Evolutionary conservation across 257 asterid genomes (phyloP), one percentile per base, ranked within the genome.

Genomic region (Fraxinus quadrangulata): DNA sequence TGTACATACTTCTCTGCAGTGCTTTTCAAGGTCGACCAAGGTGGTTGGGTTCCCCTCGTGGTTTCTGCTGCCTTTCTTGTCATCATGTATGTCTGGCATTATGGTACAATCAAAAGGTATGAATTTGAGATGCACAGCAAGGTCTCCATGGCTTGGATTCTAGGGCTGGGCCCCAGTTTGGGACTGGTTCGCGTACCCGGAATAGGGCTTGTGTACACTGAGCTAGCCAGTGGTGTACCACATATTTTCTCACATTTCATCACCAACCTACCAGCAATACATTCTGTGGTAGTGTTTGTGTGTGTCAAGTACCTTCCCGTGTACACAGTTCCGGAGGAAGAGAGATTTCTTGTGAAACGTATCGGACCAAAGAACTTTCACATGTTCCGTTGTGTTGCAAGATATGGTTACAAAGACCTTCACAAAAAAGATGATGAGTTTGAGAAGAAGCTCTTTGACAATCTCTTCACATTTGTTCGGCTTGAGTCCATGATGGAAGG

Each of bases 181-280:
- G 95, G 97, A n/a, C 85, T 91, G 30, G 96, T 87, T 33, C 93
- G 96, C 2, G 96, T 92, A 24, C 96, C 96, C 0, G 96, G 96
- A 3, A 78, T 91, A 21, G 96, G 95, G 14, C 92, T 92, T 19
- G 92, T 92, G 14, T 91, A 92, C 87, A 88, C 96, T 0, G 97
- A 92, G 81, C 93, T 91, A 45, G 93, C 93, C 0, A 89, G 90
- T 47, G 93, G 96, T 13, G 96, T 92, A 23, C 96, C 96, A 0
- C 91, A 70, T 70, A 92, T 92, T 31, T 92, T 92, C 87, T 91
- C 96, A 7, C 96, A 92, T 80, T 92, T 91, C 90, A 88, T 92
- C 80, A 91, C 96, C 1, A 92, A 91, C 81, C 86, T 91, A 7
- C 95, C 96, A 0, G 96, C 96, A 26, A 86, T 89, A 71, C 97